Conservation (phyloP, 2,329 filamentous ascomycete genomes). For the Cryphonectria carpinicola region DNA sequence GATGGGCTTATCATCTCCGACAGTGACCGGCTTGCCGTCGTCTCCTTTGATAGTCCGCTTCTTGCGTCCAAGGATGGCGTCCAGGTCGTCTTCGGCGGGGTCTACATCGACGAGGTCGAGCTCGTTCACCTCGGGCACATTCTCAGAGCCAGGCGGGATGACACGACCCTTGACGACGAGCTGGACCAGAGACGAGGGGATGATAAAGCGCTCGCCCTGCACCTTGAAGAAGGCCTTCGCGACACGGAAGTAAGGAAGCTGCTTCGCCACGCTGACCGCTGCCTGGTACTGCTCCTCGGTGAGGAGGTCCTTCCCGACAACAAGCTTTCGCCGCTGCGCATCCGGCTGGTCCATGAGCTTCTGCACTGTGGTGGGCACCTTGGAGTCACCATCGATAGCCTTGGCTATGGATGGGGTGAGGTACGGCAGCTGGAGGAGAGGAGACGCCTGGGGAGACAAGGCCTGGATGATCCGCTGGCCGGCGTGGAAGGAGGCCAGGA, state of each 20-base stretch:
- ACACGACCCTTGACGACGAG: constrained; percentile 95
- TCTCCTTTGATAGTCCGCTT: constrained; percentile 68
- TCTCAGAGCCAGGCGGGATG: constrained; percentile 79
- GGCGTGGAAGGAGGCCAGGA: constrained; percentile 79
- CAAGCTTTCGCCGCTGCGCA: constrained; percentile 70
- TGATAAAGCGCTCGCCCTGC: constrained; percentile 88
- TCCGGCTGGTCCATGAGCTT: constrained; percentile 87
- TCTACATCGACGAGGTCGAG: constrained; percentile 88
- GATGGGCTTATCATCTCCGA: constrained; percentile 63
- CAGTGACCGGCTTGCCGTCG: constrained; percentile 58
- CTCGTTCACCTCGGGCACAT: constrained; percentile 75
- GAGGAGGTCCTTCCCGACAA: constrained; percentile 72
- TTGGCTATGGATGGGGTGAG: constrained; percentile 71
- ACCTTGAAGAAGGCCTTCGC: constrained; percentile 99
- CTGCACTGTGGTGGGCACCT: constrained; percentile 77
- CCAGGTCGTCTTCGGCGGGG: constrained; percentile 88
- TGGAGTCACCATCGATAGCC: constrained; percentile 74
- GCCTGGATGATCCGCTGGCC: constrained; percentile 92
- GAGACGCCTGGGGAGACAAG: constrained; percentile 78
- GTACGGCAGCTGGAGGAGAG: constrained; percentile 88
- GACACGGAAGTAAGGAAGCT: constrained; percentile 82
- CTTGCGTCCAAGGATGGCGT: constrained; percentile 79
- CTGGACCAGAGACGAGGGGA: constrained; percentile 88
- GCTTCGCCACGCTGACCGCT: constrained; percentile 75
- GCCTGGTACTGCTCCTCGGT: constrained; percentile 76